Percentiles rank a stretch among this genome's conserved stretches.
Evolutionary conservation across 805 yeast genomes (phyloP).

Genomic region (Ogataea angusta): DNA sequence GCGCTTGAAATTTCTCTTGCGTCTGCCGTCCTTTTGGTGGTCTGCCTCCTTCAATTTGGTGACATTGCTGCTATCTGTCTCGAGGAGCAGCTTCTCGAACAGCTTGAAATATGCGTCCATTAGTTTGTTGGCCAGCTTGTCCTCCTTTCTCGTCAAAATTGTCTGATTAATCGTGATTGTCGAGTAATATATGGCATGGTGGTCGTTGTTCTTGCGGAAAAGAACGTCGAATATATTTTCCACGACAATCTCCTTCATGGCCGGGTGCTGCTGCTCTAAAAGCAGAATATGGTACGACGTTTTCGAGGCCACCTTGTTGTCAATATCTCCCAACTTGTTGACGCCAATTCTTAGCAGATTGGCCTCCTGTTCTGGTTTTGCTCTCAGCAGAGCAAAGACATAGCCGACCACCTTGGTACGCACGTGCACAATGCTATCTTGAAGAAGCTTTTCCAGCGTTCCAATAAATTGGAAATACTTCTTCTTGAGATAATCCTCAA

Average conservation of each 20-base stretch:
- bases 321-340: slow-evolving; percentile 91
- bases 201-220: slow-evolving; percentile 71
- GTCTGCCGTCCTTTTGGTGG: slow-evolving; percentile 55
- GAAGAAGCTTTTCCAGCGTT: slow-evolving; percentile 74
- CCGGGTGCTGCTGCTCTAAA: slow-evolving; percentile 89
- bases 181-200: slow-evolving; percentile 86
- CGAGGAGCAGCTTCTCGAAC: slow-evolving; percentile 78
- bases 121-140: slow-evolving; percentile 75
- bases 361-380: slow-evolving; percentile 96
- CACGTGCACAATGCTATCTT: slow-evolving; percentile 87
- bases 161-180: slow-evolving; percentile 90
- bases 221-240: slow-evolving; percentile 79
- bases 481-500: slow-evolving; percentile 84
- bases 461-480: slow-evolving; percentile 73
- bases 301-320: slow-evolving; percentile 85
- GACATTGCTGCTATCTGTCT: slow-evolving; percentile 51
- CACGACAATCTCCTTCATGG: slow-evolving; percentile 81
- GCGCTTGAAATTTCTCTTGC: slow-evolving; percentile 73
- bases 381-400: slow-evolving; percentile 72
- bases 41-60: slow-evolving; percentile 38
- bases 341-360: slow-evolving; percentile 85
- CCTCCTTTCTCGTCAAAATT: slow-evolving; percentile 74
- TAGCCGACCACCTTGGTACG: slow-evolving; percentile 73
- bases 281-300: slow-evolving; percentile 78
- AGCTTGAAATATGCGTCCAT: slow-evolving; percentile 82